Base-by-base conservation (phyloP, 1,139 yeast species). In the Lodderomyces orthopsilosis region DNA sequence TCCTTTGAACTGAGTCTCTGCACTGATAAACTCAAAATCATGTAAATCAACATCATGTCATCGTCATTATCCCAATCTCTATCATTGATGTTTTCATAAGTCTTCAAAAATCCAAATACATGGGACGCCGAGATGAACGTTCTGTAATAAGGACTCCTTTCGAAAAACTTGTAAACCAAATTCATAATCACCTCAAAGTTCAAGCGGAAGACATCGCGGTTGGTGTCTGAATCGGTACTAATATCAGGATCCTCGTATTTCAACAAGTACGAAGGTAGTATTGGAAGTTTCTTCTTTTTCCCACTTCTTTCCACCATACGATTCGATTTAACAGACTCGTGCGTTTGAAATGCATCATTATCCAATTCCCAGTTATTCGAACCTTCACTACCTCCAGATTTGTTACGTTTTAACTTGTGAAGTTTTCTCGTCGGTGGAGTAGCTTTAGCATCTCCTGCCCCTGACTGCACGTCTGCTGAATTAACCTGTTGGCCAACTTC, bases 1-100 rank as follows among this genome's bases (percentile, higher is more conserved):
- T 57, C 65, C 39, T 51, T 66, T 35, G 75, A 73, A 3, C 69
- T 64, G 24, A 74, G 50, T 40, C 75, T 63, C 45, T 70, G 65
- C 26, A 75, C 51, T 13, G 74, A 58, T 9, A 74, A 56, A 9
- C 74, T 60, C 24, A 77, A 54, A 15, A 77, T 63, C 73, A 74
- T 73, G 41, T 72, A 63, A 30, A 75, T 57, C 37, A 76, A 58
- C 33, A 77, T 59, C 49, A 77, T 56, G 45, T 75, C 81, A 53
- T 76, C 81, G 48, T 75, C 77, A 47, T 71, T 63, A 44, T 72
- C 76, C 81, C 81, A 75, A 35, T 62, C 66, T 45, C 65, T 59
- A 40, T 66, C 69, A 18, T 59, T 59, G 26, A 68, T 59, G 2
- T 51, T 32, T 12, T 59, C 58, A 49, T 68, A 65, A 12, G 52